Evolutionary conservation across 352 stramenopile genomes (phyloP).

Genomic region (Phytophthora melonis): DNA sequence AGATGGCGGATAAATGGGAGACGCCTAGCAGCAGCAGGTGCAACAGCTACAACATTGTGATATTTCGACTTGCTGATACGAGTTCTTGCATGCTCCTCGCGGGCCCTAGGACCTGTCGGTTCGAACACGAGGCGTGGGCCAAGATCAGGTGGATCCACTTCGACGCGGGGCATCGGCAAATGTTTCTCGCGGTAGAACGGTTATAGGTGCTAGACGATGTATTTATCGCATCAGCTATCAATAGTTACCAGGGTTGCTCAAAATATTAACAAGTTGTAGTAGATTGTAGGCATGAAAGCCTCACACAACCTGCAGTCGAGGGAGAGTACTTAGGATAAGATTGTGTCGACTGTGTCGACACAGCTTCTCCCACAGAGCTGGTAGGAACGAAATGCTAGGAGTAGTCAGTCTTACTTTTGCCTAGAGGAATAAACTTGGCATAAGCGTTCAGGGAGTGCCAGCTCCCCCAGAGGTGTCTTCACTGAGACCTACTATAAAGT

Average conservation of each 20-base stretch:
- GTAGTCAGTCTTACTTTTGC: not conserved
- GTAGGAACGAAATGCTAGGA: not conserved
- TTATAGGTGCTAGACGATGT: no score
- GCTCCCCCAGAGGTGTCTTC: not conserved
- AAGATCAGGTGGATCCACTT: not conserved
- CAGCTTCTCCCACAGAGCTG: not conserved
- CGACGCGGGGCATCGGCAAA: no score
- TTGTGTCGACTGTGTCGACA: not conserved
- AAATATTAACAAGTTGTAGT: not conserved
- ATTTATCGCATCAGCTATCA: no score
- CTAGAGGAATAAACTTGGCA: not conserved
- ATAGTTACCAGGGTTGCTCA: no score
- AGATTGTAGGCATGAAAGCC: not conserved
- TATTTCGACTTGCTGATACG: not conserved
- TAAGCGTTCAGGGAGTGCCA: not conserved
- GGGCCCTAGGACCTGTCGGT: not conserved
- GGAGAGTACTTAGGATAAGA: not conserved
- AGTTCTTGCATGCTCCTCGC: no score
- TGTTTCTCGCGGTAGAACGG: no score
- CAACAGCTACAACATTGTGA: not conserved
- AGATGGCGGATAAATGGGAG: not conserved
- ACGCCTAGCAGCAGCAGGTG: not conserved
- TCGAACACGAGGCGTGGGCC: not conserved
- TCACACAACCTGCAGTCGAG: not conserved
- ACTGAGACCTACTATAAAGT: slow-evolving; percentile 1